Evolutionary conservation across 2,329 filamentous ascomycete species (phyloP), one percentile per base, ranked within the genome.

Genomic region (Eurotiales sp.): DNA sequence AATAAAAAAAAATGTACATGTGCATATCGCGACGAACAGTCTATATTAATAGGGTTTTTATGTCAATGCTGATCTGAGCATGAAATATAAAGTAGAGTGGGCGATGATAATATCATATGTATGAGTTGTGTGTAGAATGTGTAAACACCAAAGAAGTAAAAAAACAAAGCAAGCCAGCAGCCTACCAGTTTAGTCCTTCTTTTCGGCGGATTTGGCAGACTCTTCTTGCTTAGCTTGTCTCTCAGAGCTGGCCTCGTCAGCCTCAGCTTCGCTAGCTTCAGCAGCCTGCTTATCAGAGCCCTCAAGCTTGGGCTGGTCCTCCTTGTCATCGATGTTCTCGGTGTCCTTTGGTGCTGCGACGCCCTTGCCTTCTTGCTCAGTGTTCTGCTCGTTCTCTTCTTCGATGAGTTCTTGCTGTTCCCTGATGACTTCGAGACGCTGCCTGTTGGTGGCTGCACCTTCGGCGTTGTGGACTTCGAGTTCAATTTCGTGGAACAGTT

Each of bases 401-500:
- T 96, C 86, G 53, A 99, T 99, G 56, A 99, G 83, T 69, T 96
- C 93, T 71, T 99, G 88, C 77, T 99, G 93, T 77, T 99, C 93
- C 81, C 90, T 95, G 67, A 99, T 81, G 14, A 99, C 93, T 77
- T 99, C 93, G 37, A 99, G 86, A 69, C 93, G 87, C 78, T 97
- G 93, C 81, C 95, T 96, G 82, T 99, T 99, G 59, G 93, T 99
- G 21, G 93, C 93, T 10, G 91, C 92, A 55, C 93, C 93, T 74
- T 99, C 93, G 44, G 92, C 91, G 55, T 86, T 95, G 79, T 96
- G 90, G 8, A 99, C 90, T 75, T 99, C 93, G 27, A 99, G 86
- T 73, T 97, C 93, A 57, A 99, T 96, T 77, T 99, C 93, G 78
- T 99, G 93, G 88, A 95, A 99, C 36, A 99, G 80, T 71, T 99